A percentile compares a stretch with the other conserved stretches of the same genome.
These are phyloP conservation scores for Coelastrella sp. DNA, from an alignment of 139 green algal species.

Conservation along the genomic window DNA sequence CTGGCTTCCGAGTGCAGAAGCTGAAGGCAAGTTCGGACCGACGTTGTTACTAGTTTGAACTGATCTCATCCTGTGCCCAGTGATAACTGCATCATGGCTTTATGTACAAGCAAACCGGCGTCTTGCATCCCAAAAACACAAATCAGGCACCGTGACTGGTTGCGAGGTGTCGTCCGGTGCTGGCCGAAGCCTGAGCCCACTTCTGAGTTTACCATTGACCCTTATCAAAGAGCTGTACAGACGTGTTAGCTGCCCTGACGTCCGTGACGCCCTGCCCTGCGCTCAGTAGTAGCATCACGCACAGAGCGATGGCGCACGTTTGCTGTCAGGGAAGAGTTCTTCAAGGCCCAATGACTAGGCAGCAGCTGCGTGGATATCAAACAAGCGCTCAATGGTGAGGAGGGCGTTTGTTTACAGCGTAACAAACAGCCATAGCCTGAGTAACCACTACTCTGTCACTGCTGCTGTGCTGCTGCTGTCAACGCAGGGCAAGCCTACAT, in stretches of 20 bases:
- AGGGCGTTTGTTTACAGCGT: neutral
- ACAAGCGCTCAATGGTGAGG: neutral
- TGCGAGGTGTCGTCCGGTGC: too few species aligned
- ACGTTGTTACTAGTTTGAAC: too few species aligned
- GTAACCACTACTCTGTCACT: neutral
- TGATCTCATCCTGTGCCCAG: too few species aligned
- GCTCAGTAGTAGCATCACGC: neutral
- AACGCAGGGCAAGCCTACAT: neutral
- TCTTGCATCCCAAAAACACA: too few species aligned
- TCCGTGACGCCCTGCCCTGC: neutral
- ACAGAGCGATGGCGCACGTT: neutral
- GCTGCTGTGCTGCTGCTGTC: conserved; percentile 12
- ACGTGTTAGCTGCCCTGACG: conserved; percentile 13
- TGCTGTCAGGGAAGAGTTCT: neutral
- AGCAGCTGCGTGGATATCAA: neutral
- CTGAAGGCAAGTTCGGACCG: too few species aligned
- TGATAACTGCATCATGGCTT: too few species aligned
- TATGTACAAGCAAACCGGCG: too few species aligned
- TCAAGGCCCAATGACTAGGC: neutral
- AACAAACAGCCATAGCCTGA: too few species aligned
- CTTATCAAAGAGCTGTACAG: conserved; percentile 19
- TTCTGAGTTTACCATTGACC: too few species aligned
- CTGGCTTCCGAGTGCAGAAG: too few species aligned
- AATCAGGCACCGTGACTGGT: too few species aligned
- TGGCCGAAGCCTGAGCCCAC: too few species aligned